A percentile compares a stretch with the other conserved stretches of the same genome.
phyloP scores from a whole-genome alignment of 2,329 filamentous ascomycete species.

The Ophiostoma australiae region DNA sequence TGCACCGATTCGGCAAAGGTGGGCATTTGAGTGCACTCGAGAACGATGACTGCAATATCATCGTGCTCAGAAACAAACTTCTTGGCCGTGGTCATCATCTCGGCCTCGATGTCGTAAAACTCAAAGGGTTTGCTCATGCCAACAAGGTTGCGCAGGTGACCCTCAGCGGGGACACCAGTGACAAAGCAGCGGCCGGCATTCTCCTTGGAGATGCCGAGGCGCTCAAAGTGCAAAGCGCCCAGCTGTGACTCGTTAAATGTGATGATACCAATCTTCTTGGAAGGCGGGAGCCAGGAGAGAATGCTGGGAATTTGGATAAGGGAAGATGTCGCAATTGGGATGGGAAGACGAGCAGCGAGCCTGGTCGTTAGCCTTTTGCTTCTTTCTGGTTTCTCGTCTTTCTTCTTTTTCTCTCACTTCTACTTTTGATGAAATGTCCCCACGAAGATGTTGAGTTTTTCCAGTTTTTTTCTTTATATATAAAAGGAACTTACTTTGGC shows the following conservation, averaged over 20 bases:
- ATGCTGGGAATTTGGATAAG: constrained; percentile 18
- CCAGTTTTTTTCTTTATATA: neutral
- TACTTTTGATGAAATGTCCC: too few species aligned
- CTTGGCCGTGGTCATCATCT: constrained; percentile 7
- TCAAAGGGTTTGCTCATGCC: constrained; percentile 2
- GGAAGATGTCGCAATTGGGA: constrained; percentile 21
- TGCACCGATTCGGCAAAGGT: constrained; percentile 4
- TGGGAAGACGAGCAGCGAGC: constrained; percentile 13
- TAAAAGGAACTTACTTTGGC: neutral
- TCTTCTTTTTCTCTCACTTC: neutral
- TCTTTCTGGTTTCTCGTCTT: neutral
- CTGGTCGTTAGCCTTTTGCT: neutral
- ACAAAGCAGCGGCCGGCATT: constrained; percentile 12
- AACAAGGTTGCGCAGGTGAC: constrained; percentile 12
- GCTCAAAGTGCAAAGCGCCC: constrained; percentile 17
- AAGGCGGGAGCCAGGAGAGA: constrained; percentile 11
- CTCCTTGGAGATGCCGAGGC: constrained; percentile 16
- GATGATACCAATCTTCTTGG: constrained; percentile 19
- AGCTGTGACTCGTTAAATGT: constrained; percentile 18
- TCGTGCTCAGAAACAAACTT: neutral
- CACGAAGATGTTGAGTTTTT: too few species aligned
- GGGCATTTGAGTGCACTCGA: neutral
- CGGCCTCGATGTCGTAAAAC: neutral
- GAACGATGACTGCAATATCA: neutral
- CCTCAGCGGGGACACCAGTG: constrained; percentile 11